Conservation (phyloP, 352 stramenopile genomes). For the Phytophthora europaea region DNA sequence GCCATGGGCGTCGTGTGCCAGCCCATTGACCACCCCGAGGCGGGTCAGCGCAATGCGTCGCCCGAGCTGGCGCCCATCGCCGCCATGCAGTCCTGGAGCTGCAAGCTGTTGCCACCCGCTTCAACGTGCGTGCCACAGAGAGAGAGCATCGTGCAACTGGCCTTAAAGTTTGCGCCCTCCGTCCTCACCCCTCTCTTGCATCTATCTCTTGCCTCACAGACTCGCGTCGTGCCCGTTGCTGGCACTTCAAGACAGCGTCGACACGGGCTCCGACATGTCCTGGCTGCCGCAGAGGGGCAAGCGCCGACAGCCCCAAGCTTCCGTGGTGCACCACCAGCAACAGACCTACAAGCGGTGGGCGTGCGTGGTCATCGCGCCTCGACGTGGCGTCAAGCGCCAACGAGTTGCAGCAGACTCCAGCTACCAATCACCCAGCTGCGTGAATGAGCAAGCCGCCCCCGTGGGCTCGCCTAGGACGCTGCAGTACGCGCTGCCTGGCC, state of each 20-base stretch:
- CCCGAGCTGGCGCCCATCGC: constrained; percentile 30
- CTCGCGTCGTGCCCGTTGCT: constrained; percentile 26
- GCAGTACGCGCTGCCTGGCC: constrained; percentile 46
- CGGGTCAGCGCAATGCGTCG: constrained; percentile 16
- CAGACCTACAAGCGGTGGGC: constrained; percentile 31
- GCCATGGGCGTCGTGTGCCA: constrained; percentile 38
- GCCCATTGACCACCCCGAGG: constrained; percentile 31
- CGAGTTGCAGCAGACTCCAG: constrained; percentile 25
- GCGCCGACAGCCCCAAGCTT: constrained; percentile 7
- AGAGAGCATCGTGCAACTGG: constrained; percentile 9
- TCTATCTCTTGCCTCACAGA: constrained; percentile 17
- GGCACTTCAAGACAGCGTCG: constrained; percentile 25
- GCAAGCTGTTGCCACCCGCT: constrained; percentile 22
- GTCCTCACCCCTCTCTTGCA: constrained; percentile 21
- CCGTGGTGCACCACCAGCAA: constrained; percentile 6
- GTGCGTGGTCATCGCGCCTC: constrained; percentile 9
- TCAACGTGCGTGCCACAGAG: constrained; percentile 25
- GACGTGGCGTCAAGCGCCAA: constrained; percentile 30
- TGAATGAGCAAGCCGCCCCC: neutral
- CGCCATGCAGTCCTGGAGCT: constrained; percentile 37
- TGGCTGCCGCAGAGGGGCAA: constrained; percentile 10
- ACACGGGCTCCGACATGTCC: constrained; percentile 7
- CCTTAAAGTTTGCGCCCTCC: constrained; percentile 14
- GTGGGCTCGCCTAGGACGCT: constrained; percentile 42
- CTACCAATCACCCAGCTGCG: constrained; percentile 5